Percentiles rank a stretch among this genome's conserved stretches.
These are phyloP conservation scores for Alternaria tenuissima DNA, from an alignment of 2,329 filamentous ascomycete genomes.

Conservation along the genomic window DNA sequence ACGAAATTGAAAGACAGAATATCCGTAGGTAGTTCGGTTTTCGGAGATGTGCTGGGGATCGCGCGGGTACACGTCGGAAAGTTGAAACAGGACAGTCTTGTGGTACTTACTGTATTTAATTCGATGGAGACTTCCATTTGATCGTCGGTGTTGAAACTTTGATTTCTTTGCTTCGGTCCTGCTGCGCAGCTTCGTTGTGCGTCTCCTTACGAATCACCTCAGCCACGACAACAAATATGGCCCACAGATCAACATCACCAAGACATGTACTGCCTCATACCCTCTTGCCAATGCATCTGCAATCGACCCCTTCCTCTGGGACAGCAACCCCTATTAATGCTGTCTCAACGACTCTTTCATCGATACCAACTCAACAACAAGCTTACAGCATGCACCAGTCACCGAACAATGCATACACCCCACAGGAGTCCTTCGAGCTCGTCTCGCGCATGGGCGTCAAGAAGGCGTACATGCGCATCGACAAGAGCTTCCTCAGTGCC, in stretches of 20 bases:
- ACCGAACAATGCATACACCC: conserved; percentile 53
- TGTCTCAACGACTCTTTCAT: neutral
- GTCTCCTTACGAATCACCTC: neutral
- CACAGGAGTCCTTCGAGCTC: conserved; percentile 60
- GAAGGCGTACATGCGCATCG: conserved; percentile 61
- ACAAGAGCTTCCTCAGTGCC: conserved; percentile 62
- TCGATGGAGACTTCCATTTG: neutral
- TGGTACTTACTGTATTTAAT: conserved; percentile 3
- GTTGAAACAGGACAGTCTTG: neutral
- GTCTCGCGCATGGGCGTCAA: conserved; percentile 59
- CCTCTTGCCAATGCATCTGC: conserved; percentile 1
- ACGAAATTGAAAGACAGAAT: neutral
- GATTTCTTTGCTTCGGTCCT: neutral
- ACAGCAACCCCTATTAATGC: conserved; percentile 6
- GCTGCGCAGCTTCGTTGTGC: neutral
- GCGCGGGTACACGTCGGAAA: neutral
- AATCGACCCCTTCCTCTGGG: conserved; percentile 4
- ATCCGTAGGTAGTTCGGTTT: neutral
- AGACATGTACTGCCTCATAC: conserved; percentile 2
- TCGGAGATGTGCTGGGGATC: conserved; percentile 1
- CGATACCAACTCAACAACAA: neutral
- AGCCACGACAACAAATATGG: conserved; percentile 2
- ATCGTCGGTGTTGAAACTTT: neutral
- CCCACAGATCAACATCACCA: conserved; percentile 8
- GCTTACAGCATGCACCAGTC: conserved; percentile 1